Evolutionary conservation across 2,329 filamentous ascomycete genomes (phyloP).

Genomic region (Aspergillus glaucus): DNA sequence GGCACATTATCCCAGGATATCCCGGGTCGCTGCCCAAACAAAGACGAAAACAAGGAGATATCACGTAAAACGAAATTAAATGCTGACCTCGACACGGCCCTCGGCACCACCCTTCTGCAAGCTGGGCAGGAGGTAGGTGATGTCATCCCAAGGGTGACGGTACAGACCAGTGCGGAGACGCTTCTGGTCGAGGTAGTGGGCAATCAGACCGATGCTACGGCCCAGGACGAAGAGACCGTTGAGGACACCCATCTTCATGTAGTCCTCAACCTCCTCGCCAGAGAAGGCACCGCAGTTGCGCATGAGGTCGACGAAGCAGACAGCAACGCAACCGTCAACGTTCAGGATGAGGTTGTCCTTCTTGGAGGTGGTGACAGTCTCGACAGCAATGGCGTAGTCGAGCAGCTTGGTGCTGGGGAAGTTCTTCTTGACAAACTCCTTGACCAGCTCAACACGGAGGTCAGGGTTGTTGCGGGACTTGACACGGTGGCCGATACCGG

Average conservation of each 20-base stretch:
- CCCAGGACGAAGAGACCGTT: conserved; percentile 99
- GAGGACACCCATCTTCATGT: conserved; percentile 97
- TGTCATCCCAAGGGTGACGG: conserved; percentile 98
- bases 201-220: conserved; percentile 96
- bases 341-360: conserved; percentile 99
- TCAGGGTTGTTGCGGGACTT: conserved; percentile 99
- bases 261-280: conserved; percentile 93
- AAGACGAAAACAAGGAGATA: conserved; percentile 7
- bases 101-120: conserved; percentile 68
- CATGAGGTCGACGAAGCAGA: conserved; percentile 97
- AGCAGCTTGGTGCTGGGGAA: conserved; percentile 98
- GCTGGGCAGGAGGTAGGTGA: conserved; percentile 86
- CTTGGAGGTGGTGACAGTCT: conserved; percentile 98
- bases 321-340: conserved; percentile 95
- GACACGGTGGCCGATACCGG: conserved; percentile 97
- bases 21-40: conserved; percentile 8
- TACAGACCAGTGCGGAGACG: conserved; percentile 95
- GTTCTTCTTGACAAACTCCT: conserved; percentile 96
- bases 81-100: conserved; percentile 82
- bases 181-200: conserved; percentile 99
- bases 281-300: conserved; percentile 98
- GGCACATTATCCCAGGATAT: conserved; percentile 14
- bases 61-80: conserved; percentile 46
- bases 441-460: conserved; percentile 97
- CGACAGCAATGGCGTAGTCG: conserved; percentile 95